Evolutionary conservation across 2,329 filamentous ascomycete species (phyloP), one percentile per base, ranked within the genome.

Genomic region (Fusarium compactum): DNA sequence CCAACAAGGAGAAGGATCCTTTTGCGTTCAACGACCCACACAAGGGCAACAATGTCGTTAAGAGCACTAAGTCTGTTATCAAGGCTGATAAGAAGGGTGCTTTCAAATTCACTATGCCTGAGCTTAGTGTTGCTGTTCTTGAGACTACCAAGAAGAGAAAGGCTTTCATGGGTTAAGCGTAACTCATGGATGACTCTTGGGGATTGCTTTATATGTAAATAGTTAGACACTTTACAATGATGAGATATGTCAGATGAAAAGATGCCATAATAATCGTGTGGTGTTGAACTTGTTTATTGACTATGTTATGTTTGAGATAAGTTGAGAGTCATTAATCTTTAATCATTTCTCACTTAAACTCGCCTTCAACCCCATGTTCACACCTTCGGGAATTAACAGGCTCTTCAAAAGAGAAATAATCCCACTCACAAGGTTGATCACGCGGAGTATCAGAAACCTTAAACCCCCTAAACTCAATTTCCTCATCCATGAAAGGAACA

Each of bases 81-180:
- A 78, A 74, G 69, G 85, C 84, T 4, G 82, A 80, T 18, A 71
- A 75, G 5, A 78, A 82, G 27, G 87, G 87, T 4, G 76, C 71
- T 3, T 88, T 89, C 69, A 77, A 77, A 45, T 89, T 89, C 70
- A 80, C 75, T 27, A 64, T 90, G 72, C 87, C 87, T 0, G 79
- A 86, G 68, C 77, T 88, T 61, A 88, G 86, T 69, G 83, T 90
- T 51, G 86, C 86, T 16, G 83, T 90, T 4, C 73, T 90, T 55
- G 85, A 88, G 54, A 84, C 82, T 1, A 72, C 71, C 2, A 53
- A 61, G n/a, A 64, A 71, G 40, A 30, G 43, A 11, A 62, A 48
- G 57, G 40, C 32, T 12, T 71, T 56, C 12, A 38, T 38, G 18
- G 47, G 50, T 22, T 69, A 53, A 22, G 18, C 2, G 6, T 16